phyloP scores from a whole-genome alignment of 2,329 filamentous ascomycete genomes.

The Diplodia mutila region DNA sequence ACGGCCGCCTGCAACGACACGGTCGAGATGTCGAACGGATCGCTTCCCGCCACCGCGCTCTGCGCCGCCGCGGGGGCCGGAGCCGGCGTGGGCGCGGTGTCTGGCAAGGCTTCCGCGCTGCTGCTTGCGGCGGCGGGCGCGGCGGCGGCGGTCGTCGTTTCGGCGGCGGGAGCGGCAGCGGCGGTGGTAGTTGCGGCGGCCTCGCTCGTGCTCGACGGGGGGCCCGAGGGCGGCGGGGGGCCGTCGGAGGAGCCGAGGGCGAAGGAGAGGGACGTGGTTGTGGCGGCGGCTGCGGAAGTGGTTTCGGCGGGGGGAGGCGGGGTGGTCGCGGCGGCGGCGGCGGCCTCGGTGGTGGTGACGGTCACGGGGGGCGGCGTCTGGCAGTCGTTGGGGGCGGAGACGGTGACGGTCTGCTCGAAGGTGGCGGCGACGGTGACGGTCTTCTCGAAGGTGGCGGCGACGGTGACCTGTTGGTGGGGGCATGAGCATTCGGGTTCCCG shows the following conservation, averaged over 20 bases:
- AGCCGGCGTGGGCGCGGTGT: not conserved
- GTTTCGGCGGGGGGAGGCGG: not conserved
- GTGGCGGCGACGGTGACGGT: constrained; percentile 17
- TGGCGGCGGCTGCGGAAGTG: not conserved
- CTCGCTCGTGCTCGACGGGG: not conserved
- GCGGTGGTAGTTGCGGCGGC: not conserved
- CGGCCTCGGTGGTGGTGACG: not conserved
- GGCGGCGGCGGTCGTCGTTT: not conserved
- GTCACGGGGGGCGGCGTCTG: not conserved
- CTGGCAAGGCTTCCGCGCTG: not conserved
- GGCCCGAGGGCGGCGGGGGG: not conserved
- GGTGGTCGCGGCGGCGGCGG: not conserved
- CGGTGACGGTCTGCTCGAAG: constrained; percentile 5
- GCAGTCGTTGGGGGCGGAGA: not conserved
- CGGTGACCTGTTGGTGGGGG: not conserved
- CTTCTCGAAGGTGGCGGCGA: constrained; percentile 16
- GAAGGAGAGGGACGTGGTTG: constrained; percentile 11
- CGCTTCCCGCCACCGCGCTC: not conserved
- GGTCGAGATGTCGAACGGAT: constrained; percentile 43
- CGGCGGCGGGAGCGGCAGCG: not conserved
- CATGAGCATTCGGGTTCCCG: not conserved
- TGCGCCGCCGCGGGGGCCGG: not conserved
- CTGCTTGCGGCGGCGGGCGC: not conserved
- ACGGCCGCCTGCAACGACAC: constrained; percentile 40
- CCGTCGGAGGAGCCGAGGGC: not conserved